phyloP scores from a whole-genome alignment of 495 filamentous ascomycete genomes.

The Podospora fimiseda region DNA sequence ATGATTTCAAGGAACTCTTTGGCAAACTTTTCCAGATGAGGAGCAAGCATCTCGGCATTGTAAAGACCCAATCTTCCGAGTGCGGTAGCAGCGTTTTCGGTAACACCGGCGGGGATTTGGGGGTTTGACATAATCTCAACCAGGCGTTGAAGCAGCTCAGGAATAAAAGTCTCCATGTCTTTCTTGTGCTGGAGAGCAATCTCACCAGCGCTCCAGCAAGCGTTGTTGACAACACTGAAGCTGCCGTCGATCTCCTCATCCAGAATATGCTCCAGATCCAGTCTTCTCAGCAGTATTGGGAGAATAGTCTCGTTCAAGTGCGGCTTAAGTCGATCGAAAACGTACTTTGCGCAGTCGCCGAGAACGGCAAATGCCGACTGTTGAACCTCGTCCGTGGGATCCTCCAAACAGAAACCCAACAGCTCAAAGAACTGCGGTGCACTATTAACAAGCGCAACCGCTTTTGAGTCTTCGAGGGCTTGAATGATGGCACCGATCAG shows the following conservation, averaged over 20 bases:
- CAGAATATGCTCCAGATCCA: constrained; percentile 71
- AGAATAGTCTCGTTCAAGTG: constrained; percentile 66
- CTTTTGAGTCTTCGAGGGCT: constrained; percentile 69
- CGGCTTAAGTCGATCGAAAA: constrained; percentile 74
- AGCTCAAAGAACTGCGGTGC: constrained; percentile 88
- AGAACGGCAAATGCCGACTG: constrained; percentile 95
- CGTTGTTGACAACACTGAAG: constrained; percentile 94
- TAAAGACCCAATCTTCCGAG: constrained; percentile 85
- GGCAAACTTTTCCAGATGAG: constrained; percentile 75
- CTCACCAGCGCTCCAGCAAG: constrained; percentile 95
- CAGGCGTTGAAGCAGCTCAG: constrained; percentile 67
- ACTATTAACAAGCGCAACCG: constrained; percentile 63
- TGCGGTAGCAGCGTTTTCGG: constrained; percentile 92
- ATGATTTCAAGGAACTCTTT: constrained; percentile 75
- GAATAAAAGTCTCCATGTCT: constrained; percentile 68
- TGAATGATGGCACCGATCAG: constrained; percentile 92
- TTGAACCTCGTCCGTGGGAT: constrained; percentile 83
- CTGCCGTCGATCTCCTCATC: constrained; percentile 69
- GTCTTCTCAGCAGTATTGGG: constrained; percentile 73
- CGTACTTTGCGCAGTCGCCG: constrained; percentile 93
- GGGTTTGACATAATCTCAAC: constrained; percentile 73
- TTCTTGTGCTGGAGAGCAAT: constrained; percentile 75
- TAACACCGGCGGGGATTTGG: constrained; percentile 82
- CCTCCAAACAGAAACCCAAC: constrained; percentile 87
- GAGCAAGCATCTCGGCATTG: constrained; percentile 67